Evolutionary conservation across 768 basidiomycete species (phyloP).

Genomic region (Rhodotorula kratochvilovae): DNA sequence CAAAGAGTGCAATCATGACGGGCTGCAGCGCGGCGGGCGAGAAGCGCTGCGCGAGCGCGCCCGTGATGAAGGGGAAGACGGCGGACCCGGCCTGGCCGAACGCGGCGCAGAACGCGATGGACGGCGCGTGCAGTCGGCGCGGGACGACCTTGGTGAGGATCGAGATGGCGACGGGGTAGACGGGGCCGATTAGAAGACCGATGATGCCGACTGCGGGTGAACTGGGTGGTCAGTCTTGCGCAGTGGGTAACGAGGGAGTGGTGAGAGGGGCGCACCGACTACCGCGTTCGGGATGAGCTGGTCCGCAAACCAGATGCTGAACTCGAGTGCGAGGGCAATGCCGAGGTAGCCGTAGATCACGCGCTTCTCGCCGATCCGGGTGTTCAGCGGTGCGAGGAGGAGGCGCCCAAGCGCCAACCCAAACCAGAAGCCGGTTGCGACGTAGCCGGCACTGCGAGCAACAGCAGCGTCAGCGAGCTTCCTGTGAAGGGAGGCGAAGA

Average conservation of each 20-base stretch:
- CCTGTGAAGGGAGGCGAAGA: too few relatives aligned
- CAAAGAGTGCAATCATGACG: slow-evolving; percentile 21
- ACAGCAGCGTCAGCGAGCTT: background rate
- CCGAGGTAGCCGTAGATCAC: slow-evolving; percentile 13
- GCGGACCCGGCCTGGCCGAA: slow-evolving; percentile 19
- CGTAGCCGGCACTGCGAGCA: slow-evolving; percentile 14
- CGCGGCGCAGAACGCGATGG: slow-evolving; percentile 14
- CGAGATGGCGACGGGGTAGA: background rate
- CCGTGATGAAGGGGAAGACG: slow-evolving; percentile 30
- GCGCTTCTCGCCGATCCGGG: slow-evolving; percentile 16
- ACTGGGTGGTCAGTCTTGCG: background rate
- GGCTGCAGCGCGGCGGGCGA: slow-evolving; percentile 24
- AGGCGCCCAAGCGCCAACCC: slow-evolving; percentile 23
- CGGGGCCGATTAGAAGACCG: slow-evolving; percentile 9
- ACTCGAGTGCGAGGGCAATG: slow-evolving; percentile 20
- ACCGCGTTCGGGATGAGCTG: slow-evolving; percentile 25
- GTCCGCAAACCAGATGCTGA: slow-evolving; percentile 34
- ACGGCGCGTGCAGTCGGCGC: slow-evolving; percentile 5
- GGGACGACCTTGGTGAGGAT: slow-evolving; percentile 9
- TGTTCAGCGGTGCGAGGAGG: slow-evolving; percentile 4
- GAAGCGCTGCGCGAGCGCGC: slow-evolving; percentile 23
- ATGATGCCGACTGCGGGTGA: slow-evolving; percentile 14
- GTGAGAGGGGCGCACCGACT: background rate
- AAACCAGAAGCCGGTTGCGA: slow-evolving; percentile 21
- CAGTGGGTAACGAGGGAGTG: background rate